phyloP scores from a whole-genome alignment of 2,329 filamentous ascomycete genomes.

The Botrytis medusae region DNA sequence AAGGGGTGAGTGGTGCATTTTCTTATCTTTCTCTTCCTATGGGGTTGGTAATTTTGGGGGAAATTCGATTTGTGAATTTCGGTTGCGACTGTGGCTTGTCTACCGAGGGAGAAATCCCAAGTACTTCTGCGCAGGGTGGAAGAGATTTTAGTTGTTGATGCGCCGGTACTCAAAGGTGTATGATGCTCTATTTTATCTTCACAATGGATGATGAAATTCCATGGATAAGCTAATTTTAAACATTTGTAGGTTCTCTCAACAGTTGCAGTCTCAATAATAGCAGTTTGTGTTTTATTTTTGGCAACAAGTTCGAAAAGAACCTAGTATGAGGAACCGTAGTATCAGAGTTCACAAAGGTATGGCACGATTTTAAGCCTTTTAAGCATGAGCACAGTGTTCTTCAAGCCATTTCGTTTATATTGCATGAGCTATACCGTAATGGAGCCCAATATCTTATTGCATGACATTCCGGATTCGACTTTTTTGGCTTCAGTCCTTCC shows the following conservation, averaged over 20 bases:
- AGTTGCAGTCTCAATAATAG: slow-evolving; percentile 62
- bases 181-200: not conserved
- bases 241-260: slow-evolving; percentile 57
- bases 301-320: slow-evolving; percentile 42
- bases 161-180: not conserved
- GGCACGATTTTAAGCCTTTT: slow-evolving; percentile 75
- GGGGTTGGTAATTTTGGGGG: not conserved
- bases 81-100: not conserved
- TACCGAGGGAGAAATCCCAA: not conserved
- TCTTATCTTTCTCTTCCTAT: not conserved
- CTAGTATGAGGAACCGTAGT: slow-evolving; percentile 10
- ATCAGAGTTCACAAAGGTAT: slow-evolving; percentile 16
- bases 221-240: not conserved
- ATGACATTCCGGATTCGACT: slow-evolving; percentile 84
- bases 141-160: not conserved
- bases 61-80: not conserved
- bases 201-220: not conserved
- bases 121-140: not conserved
- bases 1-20: slow-evolving; percentile 55
- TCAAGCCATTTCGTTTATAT: slow-evolving; percentile 74
- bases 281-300: slow-evolving; percentile 63
- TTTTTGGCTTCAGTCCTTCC: slow-evolving; percentile 67
- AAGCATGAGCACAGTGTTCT: slow-evolving; percentile 86
- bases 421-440: slow-evolving; percentile 67
- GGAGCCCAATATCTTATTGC: slow-evolving; percentile 75